Evolutionary conservation across 371 early-diverging fungal genomes (phyloP).

Genomic region (Mortierella sp.): DNA sequence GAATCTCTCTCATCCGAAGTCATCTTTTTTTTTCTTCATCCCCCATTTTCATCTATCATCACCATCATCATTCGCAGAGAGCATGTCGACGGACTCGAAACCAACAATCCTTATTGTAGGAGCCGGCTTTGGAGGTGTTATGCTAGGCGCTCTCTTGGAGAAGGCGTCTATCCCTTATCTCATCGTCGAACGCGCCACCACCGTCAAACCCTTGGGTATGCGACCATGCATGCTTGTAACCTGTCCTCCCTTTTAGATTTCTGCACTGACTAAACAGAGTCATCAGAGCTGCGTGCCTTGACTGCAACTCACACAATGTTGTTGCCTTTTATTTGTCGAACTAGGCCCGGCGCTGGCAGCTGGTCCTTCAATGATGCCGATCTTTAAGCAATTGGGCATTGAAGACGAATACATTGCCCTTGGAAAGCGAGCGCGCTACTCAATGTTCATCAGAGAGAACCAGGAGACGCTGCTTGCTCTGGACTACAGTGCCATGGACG

Average conservation of each 20-base stretch:
- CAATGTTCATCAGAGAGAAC: neutral
- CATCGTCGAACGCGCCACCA: constrained; percentile 3
- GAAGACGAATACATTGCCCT: neutral
- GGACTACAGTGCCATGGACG: neutral
- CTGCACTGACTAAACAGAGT: neutral
- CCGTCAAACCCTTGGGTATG: constrained; percentile 1
- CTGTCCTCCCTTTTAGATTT: neutral
- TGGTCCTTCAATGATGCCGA: neutral
- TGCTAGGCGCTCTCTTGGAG: neutral
- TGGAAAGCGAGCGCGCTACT: neutral
- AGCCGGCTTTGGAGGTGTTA: constrained; percentile 10
- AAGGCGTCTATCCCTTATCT: constrained; percentile 5
- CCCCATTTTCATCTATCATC: neutral
- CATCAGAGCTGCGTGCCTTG: neutral
- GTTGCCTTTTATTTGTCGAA: neutral
- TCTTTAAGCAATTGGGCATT: neutral
- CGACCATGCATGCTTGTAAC: neutral
- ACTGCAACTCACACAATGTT: too few relatives aligned
- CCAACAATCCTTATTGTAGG: constrained; percentile 1
- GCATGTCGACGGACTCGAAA: neutral
- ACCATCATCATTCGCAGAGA: neutral
- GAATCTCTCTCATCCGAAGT: too few relatives aligned
- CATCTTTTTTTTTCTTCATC: too few relatives aligned
- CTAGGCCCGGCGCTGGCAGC: neutral
- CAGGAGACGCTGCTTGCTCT: neutral